Evolutionary conservation across 306 rosid genomes (phyloP), one percentile per base, ranked within the genome.

Genomic region (Medicago lupulina): DNA sequence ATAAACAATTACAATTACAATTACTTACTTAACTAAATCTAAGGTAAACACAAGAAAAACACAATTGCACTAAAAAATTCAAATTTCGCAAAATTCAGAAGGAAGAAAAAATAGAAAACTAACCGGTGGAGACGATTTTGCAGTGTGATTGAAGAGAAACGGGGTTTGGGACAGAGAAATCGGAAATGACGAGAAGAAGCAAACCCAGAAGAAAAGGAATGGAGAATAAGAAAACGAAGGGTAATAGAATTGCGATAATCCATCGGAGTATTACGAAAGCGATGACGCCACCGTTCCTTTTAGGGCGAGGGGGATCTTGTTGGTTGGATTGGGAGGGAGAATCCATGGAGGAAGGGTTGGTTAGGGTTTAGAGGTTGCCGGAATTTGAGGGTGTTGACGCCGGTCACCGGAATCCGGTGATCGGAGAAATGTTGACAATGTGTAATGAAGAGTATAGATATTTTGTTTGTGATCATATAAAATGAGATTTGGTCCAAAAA

Each of bases 381-480:
- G 25, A 54, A 81, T 50, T 9, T 2, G 21, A 9, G 13, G 75
- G 18, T 41, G 39, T 21, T 25, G 31, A 49, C 41, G 54, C 91
- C 96, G 86, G 84, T 80, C 93, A 88, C 95, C 96, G 97, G 95
- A 78, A 86, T 71, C 92, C 92, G 96, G 91, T 79, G 94, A 86
- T 83, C 93, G 91, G 91, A 70, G 81, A 43, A 23, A 9, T 28
- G 61, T 55, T 41, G 17, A 16, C 18, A 57, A 34, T 50, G 50
- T 16, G 43, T 0, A 55, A 64, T 9, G 55, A 18, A 34, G 8
- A 8, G 55, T 12, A 14, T 1, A 4, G 19, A 67, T 74, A 67
- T 34, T 19, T 25, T 76, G 28, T 83, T 12, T 34, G 38, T 16
- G 8, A 55, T 47, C 14, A 49, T 64, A 25, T 25, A 53, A 81